Conservation (phyloP, 2,329 filamentous ascomycete genomes). For the Aspergillus unguis region DNA sequence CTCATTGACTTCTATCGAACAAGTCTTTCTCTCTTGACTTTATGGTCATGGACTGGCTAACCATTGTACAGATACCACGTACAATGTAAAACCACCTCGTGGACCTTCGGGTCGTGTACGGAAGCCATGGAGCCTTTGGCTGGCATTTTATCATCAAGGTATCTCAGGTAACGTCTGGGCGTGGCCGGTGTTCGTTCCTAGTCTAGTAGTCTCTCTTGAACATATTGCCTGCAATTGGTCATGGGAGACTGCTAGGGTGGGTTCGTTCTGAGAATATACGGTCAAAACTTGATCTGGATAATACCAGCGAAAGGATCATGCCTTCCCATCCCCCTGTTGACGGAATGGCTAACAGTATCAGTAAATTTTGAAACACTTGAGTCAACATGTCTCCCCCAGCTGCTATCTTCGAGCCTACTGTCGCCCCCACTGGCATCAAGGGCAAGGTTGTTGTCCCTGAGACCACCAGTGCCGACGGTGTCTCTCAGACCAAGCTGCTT, state of each 20-base stretch:
- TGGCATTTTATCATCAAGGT: conserved; percentile 48
- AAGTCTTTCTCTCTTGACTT: conserved; percentile 20
- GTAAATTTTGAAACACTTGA: conserved; percentile 28
- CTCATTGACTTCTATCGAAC: conserved; percentile 11
- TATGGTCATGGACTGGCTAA: conserved; percentile 8
- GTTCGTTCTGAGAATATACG: conserved; percentile 73
- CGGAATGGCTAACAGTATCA: conserved; percentile 44
- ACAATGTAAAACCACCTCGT: conserved; percentile 25
- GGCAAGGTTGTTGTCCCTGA: conserved; percentile 46
- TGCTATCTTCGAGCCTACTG: conserved; percentile 57
- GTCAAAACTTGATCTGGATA: conserved; percentile 97
- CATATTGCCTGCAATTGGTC: neutral
- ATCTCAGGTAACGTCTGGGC: conserved; percentile 50
- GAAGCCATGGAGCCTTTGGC: conserved; percentile 42
- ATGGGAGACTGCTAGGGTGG: conserved; percentile 11
- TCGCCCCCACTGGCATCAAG: conserved; percentile 39
- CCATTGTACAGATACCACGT: conserved; percentile 11
- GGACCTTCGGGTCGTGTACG: conserved; percentile 20
- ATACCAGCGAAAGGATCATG: conserved; percentile 99
- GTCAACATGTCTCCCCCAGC: conserved; percentile 74
- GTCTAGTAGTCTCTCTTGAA: conserved; percentile 12
- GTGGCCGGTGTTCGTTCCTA: conserved; percentile 63
- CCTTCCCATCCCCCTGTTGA: conserved; percentile 53
- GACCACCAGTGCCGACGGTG: conserved; percentile 36
- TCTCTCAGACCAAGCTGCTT: conserved; percentile 53